phyloP scores from a whole-genome alignment of 345 rosid genomes.

The Melastoma malabathricum region DNA sequence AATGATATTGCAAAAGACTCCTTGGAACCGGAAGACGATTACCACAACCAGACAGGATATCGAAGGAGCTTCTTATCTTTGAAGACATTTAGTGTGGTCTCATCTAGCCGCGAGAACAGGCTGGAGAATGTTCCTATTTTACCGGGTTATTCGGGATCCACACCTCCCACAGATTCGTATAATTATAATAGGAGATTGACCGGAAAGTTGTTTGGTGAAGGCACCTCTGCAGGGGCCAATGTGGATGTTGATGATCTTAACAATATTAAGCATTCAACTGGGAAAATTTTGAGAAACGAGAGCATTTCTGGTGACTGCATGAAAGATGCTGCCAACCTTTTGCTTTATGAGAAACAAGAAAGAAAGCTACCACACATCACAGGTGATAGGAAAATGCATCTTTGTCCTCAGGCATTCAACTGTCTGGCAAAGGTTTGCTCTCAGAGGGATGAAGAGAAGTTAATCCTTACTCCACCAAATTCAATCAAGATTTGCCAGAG shows the following conservation, averaged over 20 bases:
- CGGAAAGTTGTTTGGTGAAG: slow-evolving; percentile 1
- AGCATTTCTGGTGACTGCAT: slow-evolving; percentile 9
- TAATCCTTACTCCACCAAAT: slow-evolving; percentile 13
- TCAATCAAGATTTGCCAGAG: slow-evolving; percentile 6
- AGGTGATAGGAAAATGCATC: slow-evolving; percentile 13
- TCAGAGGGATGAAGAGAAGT: slow-evolving; percentile 10
- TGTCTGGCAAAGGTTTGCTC: slow-evolving; percentile 7
- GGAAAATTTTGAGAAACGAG: slow-evolving; percentile 2
- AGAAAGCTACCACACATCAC: slow-evolving; percentile 18
- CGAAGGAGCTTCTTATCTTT: slow-evolving; percentile 22
- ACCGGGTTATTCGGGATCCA: not conserved
- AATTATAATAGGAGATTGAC: slow-evolving; percentile 1
- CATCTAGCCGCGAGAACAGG: slow-evolving; percentile 10
- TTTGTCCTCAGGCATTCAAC: slow-evolving; percentile 17
- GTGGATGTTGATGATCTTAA: slow-evolving; percentile 8
- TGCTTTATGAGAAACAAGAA: slow-evolving; percentile 11
- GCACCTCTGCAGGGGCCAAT: slow-evolving; percentile 5
- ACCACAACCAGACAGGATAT: slow-evolving; percentile 10
- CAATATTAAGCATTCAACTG: slow-evolving; percentile 6
- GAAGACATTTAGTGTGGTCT: slow-evolving; percentile 25
- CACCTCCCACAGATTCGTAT: not conserved
- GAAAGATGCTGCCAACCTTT: slow-evolving; percentile 12
- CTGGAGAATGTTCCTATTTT: not conserved
- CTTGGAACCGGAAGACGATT: slow-evolving; percentile 8
- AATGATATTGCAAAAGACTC: slow-evolving; percentile 10